These are phyloP conservation scores for Aspergillus steynii DNA, from an alignment of 495 filamentous ascomycete genomes.

Conservation along the genomic window DNA sequence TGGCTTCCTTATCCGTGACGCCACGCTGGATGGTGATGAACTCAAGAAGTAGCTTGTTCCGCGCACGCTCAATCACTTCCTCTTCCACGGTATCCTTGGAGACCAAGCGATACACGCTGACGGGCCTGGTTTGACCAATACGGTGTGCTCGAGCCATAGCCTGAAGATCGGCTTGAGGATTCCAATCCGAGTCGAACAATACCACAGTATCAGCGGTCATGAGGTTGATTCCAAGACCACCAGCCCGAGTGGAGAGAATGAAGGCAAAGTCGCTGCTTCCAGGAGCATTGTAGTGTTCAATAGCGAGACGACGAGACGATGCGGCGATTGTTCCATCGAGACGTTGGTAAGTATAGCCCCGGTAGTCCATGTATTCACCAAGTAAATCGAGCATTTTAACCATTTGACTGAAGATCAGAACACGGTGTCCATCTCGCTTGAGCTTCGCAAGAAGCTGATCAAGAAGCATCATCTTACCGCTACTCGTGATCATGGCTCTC, in stretches of 20 bases:
- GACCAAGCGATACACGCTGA: conserved; percentile 92
- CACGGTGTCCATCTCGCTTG: conserved; percentile 87
- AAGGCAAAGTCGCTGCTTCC: conserved; percentile 96
- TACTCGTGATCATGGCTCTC: conserved; percentile 88
- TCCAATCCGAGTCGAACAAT: conserved; percentile 99
- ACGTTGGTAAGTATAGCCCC: conserved; percentile 88
- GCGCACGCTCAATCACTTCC: conserved; percentile 90
- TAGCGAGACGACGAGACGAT: conserved; percentile 79
- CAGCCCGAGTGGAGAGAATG: conserved; percentile 89
- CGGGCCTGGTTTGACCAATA: conserved; percentile 93
- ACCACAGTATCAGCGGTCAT: conserved; percentile 99
- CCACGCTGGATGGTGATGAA: conserved; percentile 96
- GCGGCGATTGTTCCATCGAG: conserved; percentile 94
- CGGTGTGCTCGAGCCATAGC: conserved; percentile 98
- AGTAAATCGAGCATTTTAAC: conserved; percentile 98
- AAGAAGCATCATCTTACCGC: conserved; percentile 98
- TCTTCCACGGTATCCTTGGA: conserved; percentile 98
- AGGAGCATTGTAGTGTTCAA: conserved; percentile 96
- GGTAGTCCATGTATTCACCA: conserved; percentile 85
- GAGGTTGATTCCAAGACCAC: conserved; percentile 95
- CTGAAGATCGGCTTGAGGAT: conserved; percentile 96
- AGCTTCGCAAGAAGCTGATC: conserved; percentile 91
- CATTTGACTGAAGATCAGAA: conserved; percentile 99
- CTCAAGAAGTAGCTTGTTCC: conserved; percentile 98
- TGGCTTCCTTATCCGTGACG: conserved; percentile 81